Evolutionary conservation across 176 grass and related monocot species (phyloP), one percentile per base, ranked within the genome.

Genomic region (Ensete glaucum): DNA sequence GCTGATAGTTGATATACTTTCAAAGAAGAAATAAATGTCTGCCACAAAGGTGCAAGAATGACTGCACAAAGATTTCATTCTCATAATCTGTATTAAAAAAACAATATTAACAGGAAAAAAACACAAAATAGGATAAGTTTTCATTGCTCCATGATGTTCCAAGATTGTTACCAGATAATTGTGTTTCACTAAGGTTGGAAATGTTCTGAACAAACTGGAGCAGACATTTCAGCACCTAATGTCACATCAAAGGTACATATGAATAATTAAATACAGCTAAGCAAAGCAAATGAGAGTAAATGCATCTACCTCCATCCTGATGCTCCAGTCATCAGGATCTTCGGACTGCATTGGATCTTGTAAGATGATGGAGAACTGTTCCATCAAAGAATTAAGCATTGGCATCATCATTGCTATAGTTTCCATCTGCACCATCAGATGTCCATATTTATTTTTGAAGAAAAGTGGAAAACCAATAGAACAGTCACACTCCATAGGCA

Each of bases 221-320:
- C 73, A 97, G 87, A 77, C 94, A 97, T 88, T 97, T 97, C 29
- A 97, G 84, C 69, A 97, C 94, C 94, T 97, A 81, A 88, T 74
- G 63, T 89, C 24, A 79, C 72, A 62, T 82, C 13, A 83, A 76
- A 29, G 80, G 25, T 62, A 65, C 43, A 80, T 80, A 82, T 77
- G 21, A 85, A 67, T 72, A 79, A 16, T 54, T 56, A 1, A 14
- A 68, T 69, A 25, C 21, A 24, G 11, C 20, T 67, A 62, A 27
- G 26, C 64, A 50, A 64, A 60, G 67, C 34, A 54, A 23, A 52
- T 74, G 15, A 59, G 11, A 50, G 9, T 48, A 26, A 23, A 69
- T 54, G n/a, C 34, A 74, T 80, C 64, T 87, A 97, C 94, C 94
- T 97, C 94, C 88, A 97, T 91, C 60, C 89, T 89, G 81, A 97